Evolutionary conservation across 495 filamentous ascomycete genomes (phyloP), one percentile per base, ranked within the genome.

Genomic region (Mytilinidion resinicola): DNA sequence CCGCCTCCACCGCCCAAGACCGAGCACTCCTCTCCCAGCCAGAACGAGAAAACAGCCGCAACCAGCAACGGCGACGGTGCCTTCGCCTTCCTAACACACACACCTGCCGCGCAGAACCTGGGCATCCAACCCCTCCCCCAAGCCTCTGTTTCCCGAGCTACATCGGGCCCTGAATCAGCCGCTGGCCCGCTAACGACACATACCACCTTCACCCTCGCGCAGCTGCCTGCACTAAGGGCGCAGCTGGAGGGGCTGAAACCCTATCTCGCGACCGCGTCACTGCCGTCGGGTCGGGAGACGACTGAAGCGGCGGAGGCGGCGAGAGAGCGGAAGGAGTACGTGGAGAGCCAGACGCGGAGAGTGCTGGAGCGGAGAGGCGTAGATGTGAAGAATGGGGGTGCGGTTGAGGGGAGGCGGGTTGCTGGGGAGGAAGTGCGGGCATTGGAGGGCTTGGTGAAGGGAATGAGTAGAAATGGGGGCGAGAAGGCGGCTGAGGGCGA

Each of bases 171-270:
- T 9, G 15, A 21, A 12, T 57, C 53, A 4, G 7, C 49, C 15
- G 30, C 33, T 19, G 25, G 69, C 71, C 75, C 84, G 8, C 72
- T 93, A 0, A 85, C 84, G 12, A 91, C 88, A 0, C 86, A 89
- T 5, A 84, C 90, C 0, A 82, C 80, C 3, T 96, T 96, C 68
- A 83, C 86, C 4, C 72, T 90, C 15, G 86, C 85, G 0, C 93
- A 98, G 71, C 77, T 96, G 10, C 87, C 88, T 10, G 82, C 86
- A 0, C 77, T 98, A 30, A 82, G 89, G 52, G 73, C 80, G 3
- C 74, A 90, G 4, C 77, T 90, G 0, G 74, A 77, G 2, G 74
- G 81, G 20, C 71, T 98, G 53, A 76, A 83, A 17, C 82, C 81
- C 0, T 57, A 65, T 36, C 59, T 72, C 50, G 53, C 63, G 17